These are phyloP conservation scores for Dendryphion nanum DNA, from an alignment of 2,329 filamentous ascomycete species.

Conservation along the genomic window DNA sequence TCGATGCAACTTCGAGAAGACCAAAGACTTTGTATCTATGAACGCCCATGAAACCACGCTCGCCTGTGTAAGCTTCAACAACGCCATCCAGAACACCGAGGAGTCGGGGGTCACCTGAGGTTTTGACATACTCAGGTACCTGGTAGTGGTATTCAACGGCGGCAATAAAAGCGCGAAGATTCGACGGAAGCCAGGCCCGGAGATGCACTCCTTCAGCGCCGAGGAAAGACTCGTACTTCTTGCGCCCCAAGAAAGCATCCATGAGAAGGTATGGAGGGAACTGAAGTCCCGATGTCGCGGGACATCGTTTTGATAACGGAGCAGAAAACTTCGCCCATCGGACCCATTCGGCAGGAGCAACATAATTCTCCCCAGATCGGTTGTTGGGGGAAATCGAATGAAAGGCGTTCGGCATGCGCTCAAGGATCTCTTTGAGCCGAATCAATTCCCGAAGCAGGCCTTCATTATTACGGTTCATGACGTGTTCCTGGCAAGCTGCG, in stretches of 20 bases:
- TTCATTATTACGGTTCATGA: slow-evolving; percentile 24
- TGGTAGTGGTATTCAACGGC: slow-evolving; percentile 56
- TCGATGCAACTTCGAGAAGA: slow-evolving; percentile 54
- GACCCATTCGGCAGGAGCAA: slow-evolving; percentile 23
- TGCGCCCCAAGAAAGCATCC: slow-evolving; percentile 31
- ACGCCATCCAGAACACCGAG: slow-evolving; percentile 56
- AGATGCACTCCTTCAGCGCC: slow-evolving; percentile 54
- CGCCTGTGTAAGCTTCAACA: slow-evolving; percentile 56
- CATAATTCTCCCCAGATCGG: slow-evolving; percentile 23
- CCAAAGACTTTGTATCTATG: slow-evolving; percentile 60
- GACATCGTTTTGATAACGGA: slow-evolving; percentile 23
- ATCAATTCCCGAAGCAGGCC: slow-evolving; percentile 22
- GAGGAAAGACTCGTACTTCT: slow-evolving; percentile 53
- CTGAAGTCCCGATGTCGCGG: slow-evolving; percentile 22
- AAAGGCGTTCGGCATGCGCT: slow-evolving; percentile 24
- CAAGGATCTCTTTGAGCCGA: slow-evolving; percentile 23
- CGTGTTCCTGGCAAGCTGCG: slow-evolving; percentile 24
- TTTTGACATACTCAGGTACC: slow-evolving; percentile 54
- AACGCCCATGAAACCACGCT: slow-evolving; percentile 57
- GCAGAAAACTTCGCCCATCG: slow-evolving; percentile 27
- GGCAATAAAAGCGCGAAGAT: slow-evolving; percentile 56
- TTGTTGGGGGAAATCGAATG: slow-evolving; percentile 22
- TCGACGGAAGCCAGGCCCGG: slow-evolving; percentile 55
- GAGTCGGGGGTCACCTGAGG: slow-evolving; percentile 50
- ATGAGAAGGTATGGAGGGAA: slow-evolving; percentile 26